Percentiles rank a stretch among this genome's conserved stretches.
Conservation (phyloP, 768 basidiomycete genomes). For the Russula lepida region DNA sequence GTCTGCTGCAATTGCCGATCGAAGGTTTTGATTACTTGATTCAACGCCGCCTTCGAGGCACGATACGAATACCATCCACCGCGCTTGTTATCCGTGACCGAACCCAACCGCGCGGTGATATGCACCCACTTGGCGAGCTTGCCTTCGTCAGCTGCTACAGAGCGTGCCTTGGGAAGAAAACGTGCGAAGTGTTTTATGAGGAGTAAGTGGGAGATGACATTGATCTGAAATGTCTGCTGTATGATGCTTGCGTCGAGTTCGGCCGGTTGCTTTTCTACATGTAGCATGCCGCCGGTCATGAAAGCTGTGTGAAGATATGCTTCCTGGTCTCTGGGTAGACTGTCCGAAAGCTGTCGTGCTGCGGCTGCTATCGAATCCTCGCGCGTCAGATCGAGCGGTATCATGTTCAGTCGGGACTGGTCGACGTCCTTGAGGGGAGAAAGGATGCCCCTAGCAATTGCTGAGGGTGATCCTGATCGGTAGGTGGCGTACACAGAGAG, state of each 20-base stretch:
- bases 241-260: slow-evolving; percentile 39
- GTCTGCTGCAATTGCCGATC: slow-evolving; percentile 45
- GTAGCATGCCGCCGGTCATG: slow-evolving; percentile 46
- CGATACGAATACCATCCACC: slow-evolving; percentile 61
- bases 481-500: slow-evolving; percentile 51
- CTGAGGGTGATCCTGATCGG: slow-evolving; percentile 32
- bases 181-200: slow-evolving; percentile 54
- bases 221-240: slow-evolving; percentile 43
- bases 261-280: slow-evolving; percentile 45
- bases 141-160: neutral
- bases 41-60: slow-evolving; percentile 53
- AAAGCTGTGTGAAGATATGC: slow-evolving; percentile 47
- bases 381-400: slow-evolving; percentile 43
- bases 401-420: slow-evolving; percentile 36
- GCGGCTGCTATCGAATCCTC: slow-evolving; percentile 45
- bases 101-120: slow-evolving; percentile 50
- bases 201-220: slow-evolving; percentile 51
- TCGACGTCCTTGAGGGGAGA: slow-evolving; percentile 36
- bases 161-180: slow-evolving; percentile 38
- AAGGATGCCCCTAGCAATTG: slow-evolving; percentile 37
- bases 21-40: slow-evolving; percentile 54
- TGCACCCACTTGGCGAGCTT: slow-evolving; percentile 51
- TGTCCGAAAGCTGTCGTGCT: slow-evolving; percentile 33
- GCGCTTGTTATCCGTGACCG: slow-evolving; percentile 46
- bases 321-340: slow-evolving; percentile 27